phyloP scores from a whole-genome alignment of 2,329 filamentous ascomycete genomes.

The Davidsoniella neocaledoniae region DNA sequence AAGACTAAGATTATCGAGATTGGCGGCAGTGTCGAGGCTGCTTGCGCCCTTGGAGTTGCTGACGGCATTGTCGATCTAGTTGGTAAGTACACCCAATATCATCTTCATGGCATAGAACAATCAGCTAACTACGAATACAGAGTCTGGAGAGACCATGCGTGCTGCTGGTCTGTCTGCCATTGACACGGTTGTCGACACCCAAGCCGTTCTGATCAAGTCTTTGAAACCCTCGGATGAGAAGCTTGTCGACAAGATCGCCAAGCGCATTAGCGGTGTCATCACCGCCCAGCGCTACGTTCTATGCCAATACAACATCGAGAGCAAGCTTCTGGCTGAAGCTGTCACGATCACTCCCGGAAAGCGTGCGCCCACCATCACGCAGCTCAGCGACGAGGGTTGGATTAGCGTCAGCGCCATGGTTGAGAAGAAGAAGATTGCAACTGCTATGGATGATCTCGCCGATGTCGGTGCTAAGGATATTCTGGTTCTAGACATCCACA shows the following conservation, averaged over 20 bases:
- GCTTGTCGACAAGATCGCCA: slow-evolving; percentile 68
- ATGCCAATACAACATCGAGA: slow-evolving; percentile 88
- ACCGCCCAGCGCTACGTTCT: slow-evolving; percentile 86
- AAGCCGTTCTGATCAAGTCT: slow-evolving; percentile 83
- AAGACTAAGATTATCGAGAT: slow-evolving; percentile 85
- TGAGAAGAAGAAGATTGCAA: slow-evolving; percentile 67
- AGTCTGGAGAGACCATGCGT: slow-evolving; percentile 97
- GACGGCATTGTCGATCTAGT: slow-evolving; percentile 97
- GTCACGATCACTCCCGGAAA: slow-evolving; percentile 78
- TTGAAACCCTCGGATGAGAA: slow-evolving; percentile 63
- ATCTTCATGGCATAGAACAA: background rate
- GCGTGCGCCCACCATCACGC: slow-evolving; percentile 80
- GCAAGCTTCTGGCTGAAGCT: slow-evolving; percentile 48
- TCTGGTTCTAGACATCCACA: slow-evolving; percentile 70
- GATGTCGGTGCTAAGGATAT: slow-evolving; percentile 70
- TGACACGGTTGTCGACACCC: slow-evolving; percentile 77
- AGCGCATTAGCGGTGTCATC: slow-evolving; percentile 83
- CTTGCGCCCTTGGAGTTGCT: slow-evolving; percentile 85
- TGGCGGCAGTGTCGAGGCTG: slow-evolving; percentile 91
- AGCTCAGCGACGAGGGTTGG: slow-evolving; percentile 77
- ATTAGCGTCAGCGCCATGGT: slow-evolving; percentile 93
- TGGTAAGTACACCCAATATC: slow-evolving; percentile 40
- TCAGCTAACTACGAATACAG: slow-evolving; percentile 26
- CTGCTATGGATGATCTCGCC: slow-evolving; percentile 71
- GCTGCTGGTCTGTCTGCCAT: slow-evolving; percentile 88